Conservation (phyloP, 2,329 filamentous ascomycete genomes). For the Fusarium cicatricum region DNA sequence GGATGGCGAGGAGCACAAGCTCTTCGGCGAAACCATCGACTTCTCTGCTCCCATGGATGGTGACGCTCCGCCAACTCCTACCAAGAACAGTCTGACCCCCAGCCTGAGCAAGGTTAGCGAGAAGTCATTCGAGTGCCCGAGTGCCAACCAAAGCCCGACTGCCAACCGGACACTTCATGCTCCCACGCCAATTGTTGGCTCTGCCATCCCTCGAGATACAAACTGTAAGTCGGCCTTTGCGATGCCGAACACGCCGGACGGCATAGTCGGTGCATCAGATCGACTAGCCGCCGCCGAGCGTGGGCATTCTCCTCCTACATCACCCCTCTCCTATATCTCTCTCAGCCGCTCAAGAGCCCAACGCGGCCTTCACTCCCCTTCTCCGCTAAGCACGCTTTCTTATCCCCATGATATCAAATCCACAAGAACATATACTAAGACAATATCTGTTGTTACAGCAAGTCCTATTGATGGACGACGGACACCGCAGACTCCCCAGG, state of each 20-base stretch:
- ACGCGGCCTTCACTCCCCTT: slow-evolving; percentile 46
- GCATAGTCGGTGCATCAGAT: slow-evolving; percentile 19
- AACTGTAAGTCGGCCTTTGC: slow-evolving; percentile 55
- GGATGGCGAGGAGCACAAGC: slow-evolving; percentile 76
- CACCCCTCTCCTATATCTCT: slow-evolving; percentile 49
- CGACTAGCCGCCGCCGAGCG: slow-evolving; percentile 44
- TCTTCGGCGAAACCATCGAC: slow-evolving; percentile 47
- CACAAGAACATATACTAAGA: slow-evolving; percentile 61
- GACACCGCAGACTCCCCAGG: slow-evolving; percentile 82
- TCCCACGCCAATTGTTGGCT: slow-evolving; percentile 53
- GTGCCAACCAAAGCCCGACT: slow-evolving; percentile 49
- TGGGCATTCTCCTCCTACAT: slow-evolving; percentile 46
- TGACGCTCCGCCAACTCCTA: slow-evolving; percentile 92
- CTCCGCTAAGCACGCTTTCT: slow-evolving; percentile 44
- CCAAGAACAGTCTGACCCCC: slow-evolving; percentile 69
- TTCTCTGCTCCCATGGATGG: slow-evolving; percentile 46
- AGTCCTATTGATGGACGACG: slow-evolving; percentile 67
- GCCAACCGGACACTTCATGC: slow-evolving; percentile 54
- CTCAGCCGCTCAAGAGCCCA: slow-evolving; percentile 46
- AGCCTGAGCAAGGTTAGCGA: slow-evolving; percentile 52
- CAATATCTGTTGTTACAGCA: slow-evolving; percentile 58
- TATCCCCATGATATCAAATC: slow-evolving; percentile 41
- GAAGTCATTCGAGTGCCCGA: slow-evolving; percentile 51
- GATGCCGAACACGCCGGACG: slow-evolving; percentile 18
- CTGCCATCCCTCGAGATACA: slow-evolving; percentile 48